Conservation (phyloP, 495 filamentous ascomycete genomes). For the Corynascus novoguineensis region DNA sequence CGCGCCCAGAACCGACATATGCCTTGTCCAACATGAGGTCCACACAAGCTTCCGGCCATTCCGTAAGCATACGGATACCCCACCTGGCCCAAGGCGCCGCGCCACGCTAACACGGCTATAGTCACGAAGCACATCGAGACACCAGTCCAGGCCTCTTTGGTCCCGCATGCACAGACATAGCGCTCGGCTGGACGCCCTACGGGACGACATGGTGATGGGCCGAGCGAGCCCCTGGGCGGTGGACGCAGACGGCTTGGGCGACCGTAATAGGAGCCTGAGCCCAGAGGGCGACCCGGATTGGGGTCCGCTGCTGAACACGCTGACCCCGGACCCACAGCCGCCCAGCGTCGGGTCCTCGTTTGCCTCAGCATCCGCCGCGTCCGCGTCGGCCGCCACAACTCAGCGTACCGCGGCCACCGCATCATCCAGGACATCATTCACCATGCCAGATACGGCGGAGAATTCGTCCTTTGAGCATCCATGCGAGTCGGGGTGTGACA, state of each 20-base stretch:
- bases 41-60: slow-evolving; percentile 16
- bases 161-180: not conserved
- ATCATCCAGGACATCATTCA: slow-evolving; percentile 36
- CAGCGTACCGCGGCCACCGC: slow-evolving; percentile 30
- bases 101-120: slow-evolving; percentile 3
- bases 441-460: slow-evolving; percentile 27
- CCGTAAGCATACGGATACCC: slow-evolving; percentile 13
- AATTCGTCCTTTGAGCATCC: slow-evolving; percentile 29
- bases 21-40: slow-evolving; percentile 21
- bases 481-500: slow-evolving; percentile 39
- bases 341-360: slow-evolving; percentile 80
- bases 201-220: not conserved
- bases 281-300: slow-evolving; percentile 66
- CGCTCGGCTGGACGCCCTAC: not conserved
- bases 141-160: not conserved
- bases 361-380: slow-evolving; percentile 53
- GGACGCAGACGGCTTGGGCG: slow-evolving; percentile 66
- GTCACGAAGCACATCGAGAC: slow-evolving; percentile 10
- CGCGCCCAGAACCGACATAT: slow-evolving; percentile 12
- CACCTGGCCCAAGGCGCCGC: not conserved
- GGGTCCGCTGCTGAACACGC: slow-evolving; percentile 73
- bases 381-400: slow-evolving; percentile 30
- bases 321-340: slow-evolving; percentile 72
- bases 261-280: slow-evolving; percentile 75
- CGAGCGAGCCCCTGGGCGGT: not conserved